These are phyloP conservation scores for Fusarium clavum DNA, from an alignment of 2,329 filamentous ascomycete species.

Conservation along the genomic window DNA sequence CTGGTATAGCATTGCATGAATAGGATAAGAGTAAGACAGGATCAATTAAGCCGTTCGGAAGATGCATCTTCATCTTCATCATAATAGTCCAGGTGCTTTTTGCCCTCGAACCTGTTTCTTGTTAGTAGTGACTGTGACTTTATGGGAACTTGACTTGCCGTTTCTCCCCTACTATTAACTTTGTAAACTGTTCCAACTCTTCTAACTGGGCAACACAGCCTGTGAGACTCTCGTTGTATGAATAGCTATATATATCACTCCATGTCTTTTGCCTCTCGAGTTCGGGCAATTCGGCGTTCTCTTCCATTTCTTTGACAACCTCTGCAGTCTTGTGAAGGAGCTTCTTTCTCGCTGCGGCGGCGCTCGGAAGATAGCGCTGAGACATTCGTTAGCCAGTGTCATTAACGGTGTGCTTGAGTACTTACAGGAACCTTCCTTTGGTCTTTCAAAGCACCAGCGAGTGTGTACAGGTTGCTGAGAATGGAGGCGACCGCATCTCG, in stretches of 20 bases:
- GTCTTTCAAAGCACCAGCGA: slow-evolving; percentile 66
- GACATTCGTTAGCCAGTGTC: slow-evolving; percentile 2
- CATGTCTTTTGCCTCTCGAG: slow-evolving; percentile 58
- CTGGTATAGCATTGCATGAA: slow-evolving; percentile 26
- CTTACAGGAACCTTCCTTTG: slow-evolving; percentile 62
- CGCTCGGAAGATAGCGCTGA: slow-evolving; percentile 66
- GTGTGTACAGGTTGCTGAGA: slow-evolving; percentile 67
- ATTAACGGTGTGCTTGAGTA: not conserved
- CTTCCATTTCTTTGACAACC: slow-evolving; percentile 55
- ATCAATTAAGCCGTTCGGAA: slow-evolving; percentile 31
- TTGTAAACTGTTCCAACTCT: slow-evolving; percentile 66
- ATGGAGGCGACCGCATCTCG: slow-evolving; percentile 69
- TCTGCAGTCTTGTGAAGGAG: slow-evolving; percentile 63
- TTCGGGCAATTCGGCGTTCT: slow-evolving; percentile 35
- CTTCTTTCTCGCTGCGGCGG: slow-evolving; percentile 63
- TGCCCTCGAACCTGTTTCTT: slow-evolving; percentile 51
- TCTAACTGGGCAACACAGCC: slow-evolving; percentile 66
- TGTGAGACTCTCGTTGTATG: slow-evolving; percentile 64
- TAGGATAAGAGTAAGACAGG: slow-evolving; percentile 20
- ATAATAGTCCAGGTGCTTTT: slow-evolving; percentile 41
- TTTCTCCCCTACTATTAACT: slow-evolving; percentile 68
- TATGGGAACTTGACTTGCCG: slow-evolving; percentile 48
- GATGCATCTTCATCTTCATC: slow-evolving; percentile 37
- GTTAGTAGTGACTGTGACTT: not conserved
- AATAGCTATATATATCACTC: slow-evolving; percentile 68